phyloP scores from a whole-genome alignment of 371 early-diverging fungal species.

The Zychaea mexicana region DNA sequence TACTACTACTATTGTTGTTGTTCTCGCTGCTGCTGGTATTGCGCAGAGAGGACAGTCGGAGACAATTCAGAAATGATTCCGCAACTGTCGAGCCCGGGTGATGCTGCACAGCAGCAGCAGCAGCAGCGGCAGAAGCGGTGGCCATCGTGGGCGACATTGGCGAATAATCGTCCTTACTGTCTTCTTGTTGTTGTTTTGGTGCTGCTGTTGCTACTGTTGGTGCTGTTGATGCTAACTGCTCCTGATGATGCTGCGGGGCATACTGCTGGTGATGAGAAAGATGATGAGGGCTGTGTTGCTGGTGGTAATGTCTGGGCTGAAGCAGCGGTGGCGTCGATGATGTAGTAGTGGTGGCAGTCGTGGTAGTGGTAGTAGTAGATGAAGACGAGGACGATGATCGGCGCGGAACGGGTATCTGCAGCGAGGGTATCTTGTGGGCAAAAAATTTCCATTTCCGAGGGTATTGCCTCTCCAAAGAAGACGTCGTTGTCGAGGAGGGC shows the following conservation, averaged over 20 bases:
- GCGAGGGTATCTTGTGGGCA: conserved; percentile 17
- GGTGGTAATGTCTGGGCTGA: not conserved
- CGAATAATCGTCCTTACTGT: not conserved
- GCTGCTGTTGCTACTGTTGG: not conserved
- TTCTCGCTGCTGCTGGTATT: too few relatives aligned
- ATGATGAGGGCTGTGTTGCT: not conserved
- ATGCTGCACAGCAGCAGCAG: conserved; percentile 24
- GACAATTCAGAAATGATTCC: conserved; percentile 29
- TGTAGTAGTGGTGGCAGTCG: not conserved
- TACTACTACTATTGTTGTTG: not conserved
- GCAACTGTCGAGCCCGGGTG: conserved; percentile 37
- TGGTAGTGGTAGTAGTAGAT: conserved; percentile 11
- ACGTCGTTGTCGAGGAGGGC: not conserved
- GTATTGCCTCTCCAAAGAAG: not conserved
- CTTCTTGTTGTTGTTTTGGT: not conserved
- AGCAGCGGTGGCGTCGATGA: conserved; percentile 1
- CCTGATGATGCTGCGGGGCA: not conserved
- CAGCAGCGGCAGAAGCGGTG: conserved; percentile 29
- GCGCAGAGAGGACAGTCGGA: conserved; percentile 12
- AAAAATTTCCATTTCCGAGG: conserved; percentile 5
- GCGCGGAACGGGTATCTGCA: conserved; percentile 26
- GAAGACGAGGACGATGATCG: conserved; percentile 12
- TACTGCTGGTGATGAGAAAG: not conserved
- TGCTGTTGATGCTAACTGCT: not conserved
- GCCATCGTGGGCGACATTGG: conserved; percentile 35